These are phyloP conservation scores for Tuber indicum DNA, from an alignment of 495 filamentous ascomycete species.

Conservation along the genomic window DNA sequence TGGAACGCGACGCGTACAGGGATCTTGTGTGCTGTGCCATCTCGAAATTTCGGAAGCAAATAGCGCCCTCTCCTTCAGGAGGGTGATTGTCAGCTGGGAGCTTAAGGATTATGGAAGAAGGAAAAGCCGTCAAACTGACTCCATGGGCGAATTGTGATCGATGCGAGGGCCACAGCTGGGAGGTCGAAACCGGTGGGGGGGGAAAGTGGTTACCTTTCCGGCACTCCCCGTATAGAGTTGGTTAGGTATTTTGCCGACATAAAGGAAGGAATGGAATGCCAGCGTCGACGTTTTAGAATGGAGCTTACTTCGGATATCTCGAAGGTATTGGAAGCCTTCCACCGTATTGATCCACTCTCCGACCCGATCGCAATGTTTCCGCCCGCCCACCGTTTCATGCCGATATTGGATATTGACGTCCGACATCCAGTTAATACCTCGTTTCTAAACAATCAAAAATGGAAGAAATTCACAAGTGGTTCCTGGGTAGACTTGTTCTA, in stretches of 20 bases:
- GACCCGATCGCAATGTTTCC: background rate
- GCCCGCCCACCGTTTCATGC: background rate
- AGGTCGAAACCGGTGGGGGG: background rate
- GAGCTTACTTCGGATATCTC: background rate
- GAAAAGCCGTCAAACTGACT: background rate
- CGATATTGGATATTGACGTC: background rate
- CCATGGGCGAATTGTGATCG: background rate
- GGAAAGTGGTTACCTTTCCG: background rate
- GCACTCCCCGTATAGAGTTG: background rate
- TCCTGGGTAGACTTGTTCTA: background rate
- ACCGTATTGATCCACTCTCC: background rate
- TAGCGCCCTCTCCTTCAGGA: background rate
- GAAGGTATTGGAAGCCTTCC: background rate
- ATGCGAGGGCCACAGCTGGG: background rate
- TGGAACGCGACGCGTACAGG: background rate
- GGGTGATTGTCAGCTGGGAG: background rate
- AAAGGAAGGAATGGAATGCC: background rate
- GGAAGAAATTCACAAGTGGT: conserved; percentile 2
- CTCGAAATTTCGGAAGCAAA: background rate
- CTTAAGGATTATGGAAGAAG: background rate
- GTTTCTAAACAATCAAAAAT: background rate
- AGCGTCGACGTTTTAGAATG: background rate
- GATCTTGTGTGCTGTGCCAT: background rate
- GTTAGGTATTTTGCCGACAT: background rate
- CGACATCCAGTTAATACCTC: background rate